Evolutionary conservation across 805 yeast species (phyloP).

Genomic region (Barnettozyma pratensis): DNA sequence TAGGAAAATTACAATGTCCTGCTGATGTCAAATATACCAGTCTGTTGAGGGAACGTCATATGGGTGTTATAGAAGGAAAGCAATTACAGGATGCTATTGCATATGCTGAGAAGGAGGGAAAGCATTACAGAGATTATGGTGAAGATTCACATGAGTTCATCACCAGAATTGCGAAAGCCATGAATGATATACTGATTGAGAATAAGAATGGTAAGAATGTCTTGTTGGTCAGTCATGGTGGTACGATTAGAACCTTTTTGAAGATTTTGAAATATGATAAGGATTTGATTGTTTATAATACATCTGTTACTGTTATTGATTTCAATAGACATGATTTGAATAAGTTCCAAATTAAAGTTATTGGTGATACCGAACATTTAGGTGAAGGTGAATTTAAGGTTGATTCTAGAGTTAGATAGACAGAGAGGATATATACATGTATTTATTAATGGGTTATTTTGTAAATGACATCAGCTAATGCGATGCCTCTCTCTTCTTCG

Average conservation of each 20-base stretch:
- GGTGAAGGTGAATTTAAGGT: constrained; percentile 49
- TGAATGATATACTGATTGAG: constrained; percentile 39
- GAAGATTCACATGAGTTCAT: constrained; percentile 47
- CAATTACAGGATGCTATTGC: constrained; percentile 54
- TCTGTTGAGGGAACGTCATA: constrained; percentile 60
- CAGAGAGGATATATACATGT: neutral
- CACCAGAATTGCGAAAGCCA: constrained; percentile 41
- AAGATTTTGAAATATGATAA: constrained; percentile 44
- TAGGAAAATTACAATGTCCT: constrained; percentile 17
- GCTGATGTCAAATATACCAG: constrained; percentile 31
- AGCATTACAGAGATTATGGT: constrained; percentile 58
- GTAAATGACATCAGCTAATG: constrained; percentile 8
- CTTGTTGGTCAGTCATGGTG: constrained; percentile 73
- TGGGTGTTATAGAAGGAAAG: constrained; percentile 83
- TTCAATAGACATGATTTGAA: constrained; percentile 33
- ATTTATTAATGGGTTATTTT: neutral
- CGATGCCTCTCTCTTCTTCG: constrained; percentile 43
- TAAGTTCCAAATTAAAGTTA: constrained; percentile 41
- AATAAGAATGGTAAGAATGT: constrained; percentile 40
- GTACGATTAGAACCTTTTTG: constrained; percentile 60
- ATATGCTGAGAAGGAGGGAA: constrained; percentile 45
- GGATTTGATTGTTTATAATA: constrained; percentile 61
- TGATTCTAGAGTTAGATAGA: constrained; percentile 37
- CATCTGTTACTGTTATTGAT: constrained; percentile 68
- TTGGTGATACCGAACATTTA: constrained; percentile 68